These are phyloP conservation scores for Apiotrichum mycotoxinovorans DNA, from an alignment of 1,284 basidiomycete species.

Conservation along the genomic window DNA sequence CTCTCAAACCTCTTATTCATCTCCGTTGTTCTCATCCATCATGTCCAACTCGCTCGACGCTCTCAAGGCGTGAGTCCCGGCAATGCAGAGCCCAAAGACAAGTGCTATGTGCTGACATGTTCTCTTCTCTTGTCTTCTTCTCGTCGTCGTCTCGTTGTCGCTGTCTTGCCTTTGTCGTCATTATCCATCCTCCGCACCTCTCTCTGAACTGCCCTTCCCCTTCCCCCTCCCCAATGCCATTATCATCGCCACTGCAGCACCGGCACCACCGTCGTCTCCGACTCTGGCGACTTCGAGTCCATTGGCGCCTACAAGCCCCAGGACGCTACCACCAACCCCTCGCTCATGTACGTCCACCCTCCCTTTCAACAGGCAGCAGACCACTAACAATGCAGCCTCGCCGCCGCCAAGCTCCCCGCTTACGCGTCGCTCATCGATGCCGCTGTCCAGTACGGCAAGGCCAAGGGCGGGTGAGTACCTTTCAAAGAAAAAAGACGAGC, in stretches of 20 bases:
- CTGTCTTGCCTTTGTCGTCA: not conserved
- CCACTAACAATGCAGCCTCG: constrained; percentile 62
- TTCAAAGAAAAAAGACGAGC: not conserved
- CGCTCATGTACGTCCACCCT: constrained; percentile 55
- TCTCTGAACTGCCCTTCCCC: not conserved
- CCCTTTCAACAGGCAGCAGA: not conserved
- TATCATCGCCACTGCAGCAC: constrained; percentile 49
- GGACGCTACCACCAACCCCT: constrained; percentile 92
- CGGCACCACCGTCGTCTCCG: constrained; percentile 91
- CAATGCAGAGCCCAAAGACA: not conserved
- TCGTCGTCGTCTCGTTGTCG: not conserved
- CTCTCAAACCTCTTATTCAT: not conserved
- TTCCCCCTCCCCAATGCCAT: not conserved
- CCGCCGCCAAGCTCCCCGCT: constrained; percentile 83
- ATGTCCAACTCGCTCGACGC: constrained; percentile 26
- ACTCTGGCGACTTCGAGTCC: constrained; percentile 65
- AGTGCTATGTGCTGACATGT: not conserved
- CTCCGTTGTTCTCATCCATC: not conserved
- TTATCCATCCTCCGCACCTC: not conserved
- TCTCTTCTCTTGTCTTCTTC: not conserved
- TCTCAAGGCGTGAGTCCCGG: constrained; percentile 24
- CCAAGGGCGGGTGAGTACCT: constrained; percentile 60
- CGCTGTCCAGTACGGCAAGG: constrained; percentile 77
- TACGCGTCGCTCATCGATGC: constrained; percentile 80
- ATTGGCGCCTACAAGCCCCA: constrained; percentile 92